Percentiles rank a stretch among this genome's conserved stretches.
phyloP scores from a whole-genome alignment of 495 filamentous ascomycete genomes.

The Aspergillus taichungensis region DNA sequence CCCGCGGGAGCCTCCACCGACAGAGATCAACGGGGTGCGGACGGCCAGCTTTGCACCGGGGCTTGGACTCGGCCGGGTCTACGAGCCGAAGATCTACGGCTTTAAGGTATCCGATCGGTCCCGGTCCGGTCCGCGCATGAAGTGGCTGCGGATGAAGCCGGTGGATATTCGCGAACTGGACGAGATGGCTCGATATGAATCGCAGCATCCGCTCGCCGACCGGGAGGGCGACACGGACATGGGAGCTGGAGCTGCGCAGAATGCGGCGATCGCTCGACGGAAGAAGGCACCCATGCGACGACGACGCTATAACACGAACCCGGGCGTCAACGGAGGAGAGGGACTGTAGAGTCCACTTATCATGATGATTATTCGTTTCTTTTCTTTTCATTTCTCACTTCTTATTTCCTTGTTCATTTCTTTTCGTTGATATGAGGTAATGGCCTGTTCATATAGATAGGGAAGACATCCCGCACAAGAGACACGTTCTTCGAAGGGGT shows the following conservation, averaged over 20 bases:
- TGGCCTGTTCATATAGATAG: too few species aligned
- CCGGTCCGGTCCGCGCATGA: conserved; percentile 84
- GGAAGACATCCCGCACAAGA: too few species aligned
- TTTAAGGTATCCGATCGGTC: conserved; percentile 87
- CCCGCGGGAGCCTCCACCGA: conserved; percentile 31
- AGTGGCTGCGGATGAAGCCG: conserved; percentile 85
- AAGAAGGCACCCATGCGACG: conserved; percentile 46
- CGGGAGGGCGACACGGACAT: conserved; percentile 41
- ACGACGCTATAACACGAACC: conserved; percentile 31
- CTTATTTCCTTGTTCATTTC: not conserved
- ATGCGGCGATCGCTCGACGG: conserved; percentile 33
- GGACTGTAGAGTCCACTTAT: not conserved
- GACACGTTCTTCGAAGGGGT: too few species aligned
- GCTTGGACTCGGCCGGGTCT: conserved; percentile 72
- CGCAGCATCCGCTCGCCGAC: conserved; percentile 31
- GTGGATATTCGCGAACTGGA: conserved; percentile 72
- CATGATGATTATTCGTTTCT: not conserved
- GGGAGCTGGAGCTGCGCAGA: conserved; percentile 20
- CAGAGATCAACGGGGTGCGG: conserved; percentile 73
- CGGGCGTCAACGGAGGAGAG: conserved; percentile 29
- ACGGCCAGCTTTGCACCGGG: conserved; percentile 79
- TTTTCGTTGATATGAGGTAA: not conserved
- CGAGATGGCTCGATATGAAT: conserved; percentile 52
- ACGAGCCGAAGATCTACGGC: conserved; percentile 94
- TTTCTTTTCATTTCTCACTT: not conserved